Percentiles rank a stretch among this genome's conserved stretches.
Evolutionary conservation across 2,329 filamentous ascomycete genomes (phyloP).

Genomic region (Alternaria ethzedia): DNA sequence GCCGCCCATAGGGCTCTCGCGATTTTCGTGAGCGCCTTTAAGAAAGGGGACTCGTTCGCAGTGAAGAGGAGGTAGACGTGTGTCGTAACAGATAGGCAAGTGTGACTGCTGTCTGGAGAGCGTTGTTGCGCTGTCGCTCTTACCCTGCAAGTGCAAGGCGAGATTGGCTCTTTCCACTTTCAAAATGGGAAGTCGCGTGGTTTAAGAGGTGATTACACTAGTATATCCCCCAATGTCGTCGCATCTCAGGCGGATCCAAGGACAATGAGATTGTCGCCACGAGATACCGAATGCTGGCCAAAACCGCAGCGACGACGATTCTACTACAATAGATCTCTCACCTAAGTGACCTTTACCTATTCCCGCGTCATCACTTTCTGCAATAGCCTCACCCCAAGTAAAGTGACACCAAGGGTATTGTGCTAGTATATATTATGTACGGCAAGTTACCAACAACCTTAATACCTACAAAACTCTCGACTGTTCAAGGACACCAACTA

Average conservation of each 20-base stretch:
- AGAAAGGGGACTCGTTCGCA: not conserved
- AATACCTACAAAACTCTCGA: too few species aligned
- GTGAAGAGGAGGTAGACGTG: not conserved
- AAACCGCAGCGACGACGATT: not conserved
- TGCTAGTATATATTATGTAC: not conserved
- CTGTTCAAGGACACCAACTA: accelerated
- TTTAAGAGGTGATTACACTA: not conserved
- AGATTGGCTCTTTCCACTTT: not conserved
- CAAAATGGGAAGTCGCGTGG: not conserved
- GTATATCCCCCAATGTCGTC: not conserved
- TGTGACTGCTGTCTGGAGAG: not conserved
- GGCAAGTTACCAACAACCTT: accelerated
- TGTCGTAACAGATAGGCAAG: accelerated
- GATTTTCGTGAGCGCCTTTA: not conserved
- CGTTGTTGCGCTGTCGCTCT: not conserved
- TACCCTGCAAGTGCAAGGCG: not conserved
- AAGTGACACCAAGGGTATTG: not conserved
- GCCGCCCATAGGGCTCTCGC: accelerated
- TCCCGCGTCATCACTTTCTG: not conserved
- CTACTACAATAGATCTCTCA: not conserved
- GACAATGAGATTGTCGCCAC: not conserved
- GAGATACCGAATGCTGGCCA: not conserved
- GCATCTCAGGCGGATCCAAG: not conserved
- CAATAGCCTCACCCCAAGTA: not conserved
- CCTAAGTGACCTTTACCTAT: not conserved